phyloP scores from a whole-genome alignment of 441 rosid genomes.

The Jatropha podagrica region DNA sequence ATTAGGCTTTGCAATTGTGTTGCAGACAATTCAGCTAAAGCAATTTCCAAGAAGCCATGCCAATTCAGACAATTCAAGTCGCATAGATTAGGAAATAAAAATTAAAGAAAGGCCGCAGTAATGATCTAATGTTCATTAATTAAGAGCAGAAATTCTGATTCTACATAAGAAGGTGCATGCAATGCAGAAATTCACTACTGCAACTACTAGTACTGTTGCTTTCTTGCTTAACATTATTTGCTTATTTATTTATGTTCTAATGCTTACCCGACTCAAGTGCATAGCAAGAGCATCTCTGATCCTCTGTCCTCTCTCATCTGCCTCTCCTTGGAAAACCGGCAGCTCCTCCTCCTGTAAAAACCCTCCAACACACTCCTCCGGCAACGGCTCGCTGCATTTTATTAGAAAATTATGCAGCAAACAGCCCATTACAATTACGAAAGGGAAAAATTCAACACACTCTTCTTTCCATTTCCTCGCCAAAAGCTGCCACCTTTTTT shows the following conservation, averaged over 20 bases:
- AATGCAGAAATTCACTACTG: too few relatives aligned
- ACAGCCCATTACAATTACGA: slow-evolving; percentile 59
- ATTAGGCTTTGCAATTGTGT: too few relatives aligned
- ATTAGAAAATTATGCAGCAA: slow-evolving; percentile 72
- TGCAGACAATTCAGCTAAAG: too few relatives aligned
- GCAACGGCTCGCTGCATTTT: slow-evolving; percentile 39
- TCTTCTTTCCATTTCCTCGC: slow-evolving; percentile 63
- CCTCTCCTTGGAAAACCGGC: slow-evolving; percentile 44
- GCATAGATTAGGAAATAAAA: too few relatives aligned
- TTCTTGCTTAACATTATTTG: not conserved
- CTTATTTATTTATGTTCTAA: slow-evolving; percentile 29
- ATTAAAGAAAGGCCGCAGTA: too few relatives aligned
- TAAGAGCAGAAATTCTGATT: too few relatives aligned
- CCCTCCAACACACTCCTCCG: slow-evolving; percentile 31
- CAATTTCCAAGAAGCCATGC: too few relatives aligned
- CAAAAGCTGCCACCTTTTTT: slow-evolving; percentile 61
- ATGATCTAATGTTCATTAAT: too few relatives aligned
- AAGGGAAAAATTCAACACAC: slow-evolving; percentile 52
- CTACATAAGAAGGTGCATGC: too few relatives aligned
- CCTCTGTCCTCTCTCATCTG: slow-evolving; percentile 36
- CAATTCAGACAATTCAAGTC: too few relatives aligned
- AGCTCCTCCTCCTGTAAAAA: slow-evolving; percentile 29
- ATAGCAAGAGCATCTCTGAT: slow-evolving; percentile 61
- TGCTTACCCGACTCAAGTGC: slow-evolving; percentile 48
- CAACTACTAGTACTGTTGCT: too few relatives aligned